Conservation (phyloP, 2,329 filamentous ascomycete species). For the Hymenoscyphus scutula region DNA sequence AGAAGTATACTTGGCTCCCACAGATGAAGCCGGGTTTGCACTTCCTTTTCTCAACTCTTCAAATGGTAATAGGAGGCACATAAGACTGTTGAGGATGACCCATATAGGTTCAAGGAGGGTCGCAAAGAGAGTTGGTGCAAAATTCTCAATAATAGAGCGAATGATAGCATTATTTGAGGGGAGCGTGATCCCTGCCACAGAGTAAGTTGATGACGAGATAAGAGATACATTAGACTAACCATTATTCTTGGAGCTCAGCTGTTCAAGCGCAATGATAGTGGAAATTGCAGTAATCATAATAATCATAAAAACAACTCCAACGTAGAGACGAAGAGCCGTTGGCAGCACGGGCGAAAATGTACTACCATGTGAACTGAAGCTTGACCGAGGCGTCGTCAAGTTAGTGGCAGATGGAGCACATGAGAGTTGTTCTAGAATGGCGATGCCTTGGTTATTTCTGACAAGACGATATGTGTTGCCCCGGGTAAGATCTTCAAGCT, state of each 20-base stretch:
- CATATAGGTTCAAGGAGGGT: constrained; percentile 58
- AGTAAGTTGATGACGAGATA: background rate
- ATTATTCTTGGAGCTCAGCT: constrained; percentile 16
- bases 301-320: constrained; percentile 19
- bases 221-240: constrained; percentile 16
- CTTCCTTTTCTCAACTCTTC: constrained; percentile 46
- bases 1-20: constrained; percentile 50
- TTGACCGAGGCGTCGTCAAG: background rate
- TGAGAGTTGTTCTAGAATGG: constrained; percentile 14
- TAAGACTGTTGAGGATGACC: constrained; percentile 50
- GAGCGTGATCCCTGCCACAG: constrained; percentile 18
- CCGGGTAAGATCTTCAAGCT: background rate
- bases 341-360: constrained; percentile 18
- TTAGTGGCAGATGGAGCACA: background rate
- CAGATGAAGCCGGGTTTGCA: constrained; percentile 38
- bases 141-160: constrained; percentile 43
- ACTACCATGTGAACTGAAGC: background rate
- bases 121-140: constrained; percentile 52
- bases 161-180: constrained; percentile 30
- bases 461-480: background rate
- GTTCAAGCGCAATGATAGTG: constrained; percentile 15
- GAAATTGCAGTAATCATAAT: constrained; percentile 14
- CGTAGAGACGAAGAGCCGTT: constrained; percentile 15
- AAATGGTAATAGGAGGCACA: constrained; percentile 55
- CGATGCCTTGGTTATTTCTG: background rate